Evolutionary conservation across 257 asterid genomes (phyloP).

Genomic region (Verbascum thapsus): DNA sequence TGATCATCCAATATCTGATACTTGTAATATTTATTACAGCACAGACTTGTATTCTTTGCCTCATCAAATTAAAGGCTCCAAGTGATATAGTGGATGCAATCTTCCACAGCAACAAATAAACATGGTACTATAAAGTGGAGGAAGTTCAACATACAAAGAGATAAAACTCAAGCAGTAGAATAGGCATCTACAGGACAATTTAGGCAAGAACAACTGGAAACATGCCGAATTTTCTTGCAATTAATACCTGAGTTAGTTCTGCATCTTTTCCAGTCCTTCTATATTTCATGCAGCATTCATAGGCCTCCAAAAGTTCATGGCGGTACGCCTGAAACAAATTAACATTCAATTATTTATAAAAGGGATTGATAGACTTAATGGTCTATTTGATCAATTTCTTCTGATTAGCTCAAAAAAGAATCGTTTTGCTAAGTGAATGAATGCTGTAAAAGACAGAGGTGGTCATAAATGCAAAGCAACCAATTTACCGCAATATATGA

Average conservation of each 20-base stretch:
- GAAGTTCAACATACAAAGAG: background rate
- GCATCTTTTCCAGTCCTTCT: slow-evolving; percentile 86
- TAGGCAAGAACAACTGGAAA: slow-evolving; percentile 11
- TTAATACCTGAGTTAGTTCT: slow-evolving; percentile 89
- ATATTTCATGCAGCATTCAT: slow-evolving; percentile 86
- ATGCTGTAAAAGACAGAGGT: slow-evolving; percentile 11
- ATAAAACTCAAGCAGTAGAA: background rate
- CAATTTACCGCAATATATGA: background rate
- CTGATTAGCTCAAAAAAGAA: slow-evolving; percentile 16
- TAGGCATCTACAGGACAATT: slow-evolving; percentile 1
- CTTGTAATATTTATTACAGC: no score
- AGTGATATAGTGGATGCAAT: slow-evolving; percentile 2
- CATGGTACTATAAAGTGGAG: slow-evolving; percentile 5
- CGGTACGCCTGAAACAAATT: slow-evolving; percentile 67
- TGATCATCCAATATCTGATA: background rate
- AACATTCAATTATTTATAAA: slow-evolving; percentile 18
- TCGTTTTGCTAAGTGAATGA: slow-evolving; percentile 8
- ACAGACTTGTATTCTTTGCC: no score
- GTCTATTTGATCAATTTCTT: slow-evolving; percentile 16
- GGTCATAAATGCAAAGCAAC: slow-evolving; percentile 22
- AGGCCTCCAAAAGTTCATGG: slow-evolving; percentile 87
- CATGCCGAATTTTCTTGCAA: slow-evolving; percentile 17
- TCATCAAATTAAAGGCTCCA: no score
- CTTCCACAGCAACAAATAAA: slow-evolving; percentile 1
- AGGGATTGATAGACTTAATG: slow-evolving; percentile 6